Evolutionary conservation across 371 early-diverging fungal genomes (phyloP), one percentile per base, ranked within the genome.

Genomic region (Smittium mucronatum): DNA sequence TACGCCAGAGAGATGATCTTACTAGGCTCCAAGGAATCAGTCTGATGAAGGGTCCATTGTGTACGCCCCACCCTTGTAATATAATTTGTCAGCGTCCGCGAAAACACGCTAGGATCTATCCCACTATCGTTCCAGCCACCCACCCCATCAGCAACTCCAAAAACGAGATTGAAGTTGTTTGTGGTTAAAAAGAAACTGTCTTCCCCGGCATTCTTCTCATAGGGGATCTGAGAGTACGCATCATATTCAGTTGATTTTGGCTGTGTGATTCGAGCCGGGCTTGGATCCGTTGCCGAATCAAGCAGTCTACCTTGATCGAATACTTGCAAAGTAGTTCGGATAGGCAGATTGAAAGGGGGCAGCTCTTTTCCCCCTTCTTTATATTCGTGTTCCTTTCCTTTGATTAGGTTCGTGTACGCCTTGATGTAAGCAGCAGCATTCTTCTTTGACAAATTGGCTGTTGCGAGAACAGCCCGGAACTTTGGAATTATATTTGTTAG

Each of bases 121-220:
- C 79, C 79, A 0, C 71, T 69, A 36, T 76, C 80, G 69, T 75
- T 75, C 79, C 79, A 79, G 25, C 79, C 79, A 2, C 79, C 79
- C 47, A 79, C 79, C 0, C 79, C 79, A 36, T 79, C 79, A 1
- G 78, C 69, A 16, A 79, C 79, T 11, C 76, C 79, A 30, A 65
- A 75, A 1, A 78, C 68, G 2, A 76, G 63, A 71, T 76, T 79
- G 64, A 71, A 74, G 65, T 76, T 70, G 26, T 70, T 61, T 1
- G 70, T 71, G 26, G 70, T 73, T 34, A 73, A 74, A 60, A 80
- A 79, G 31, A 79, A 57, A 30, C 76, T 76, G 70, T 79, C 79
- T 57, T 79, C 79, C 29, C 79, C 79, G 8, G 79, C 78, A 64
- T 78, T 67, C 35, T 75, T n/a, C n/a, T n/a, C n/a, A n/a, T n/a